Evolutionary conservation across 108 stramenopile genomes (phyloP), one percentile per base, ranked within the genome.

Genomic region (Epipyxis sp.): DNA sequence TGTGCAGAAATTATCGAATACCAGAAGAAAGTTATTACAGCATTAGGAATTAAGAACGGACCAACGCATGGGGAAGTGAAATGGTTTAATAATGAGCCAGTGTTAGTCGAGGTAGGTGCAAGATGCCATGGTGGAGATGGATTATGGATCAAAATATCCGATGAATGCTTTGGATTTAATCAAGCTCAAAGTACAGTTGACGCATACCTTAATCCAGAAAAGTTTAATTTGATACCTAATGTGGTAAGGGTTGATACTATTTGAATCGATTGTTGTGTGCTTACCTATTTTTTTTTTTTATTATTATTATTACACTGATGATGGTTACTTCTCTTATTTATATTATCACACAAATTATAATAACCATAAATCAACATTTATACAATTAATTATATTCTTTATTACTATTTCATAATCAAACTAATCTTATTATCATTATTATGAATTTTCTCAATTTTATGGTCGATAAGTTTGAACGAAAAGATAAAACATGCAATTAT

Each of bases 91-190:
- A 32, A 32, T 6, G 71, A 74, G 50, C 78, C 59, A 1, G 40
- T 79, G 81, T 71, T 84, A 40, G 82, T 84, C 35, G 84, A 84
- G 62, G 84, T 84, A n/a, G 84, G 84, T 30, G 72, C 78, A 41
- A 78, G 84, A n/a, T 82, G 82, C 69, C 84, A 84, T 44, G 84
- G 84, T 3, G 84, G 82, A 29, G 61, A 65, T 65, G 61, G 61
- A 32, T 35, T 65, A 32, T 65, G 61, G 61, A 32, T 65, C 30
- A 6, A 29, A 32, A 37, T 65, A 3, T 16, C 32, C 10, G 44
- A 84, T 3, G 43, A 45, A 59, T 41, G 35, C 59, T 77, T 6
- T 40, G 58, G 58, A 6, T 77, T 59, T 20, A 42, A 3, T 59
- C 46, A 59, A 59, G 76, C 59, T 59, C 43, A 77, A 16, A 59